Conservation (phyloP, 768 basidiomycete species). For the Auricularia auricula-judae region DNA sequence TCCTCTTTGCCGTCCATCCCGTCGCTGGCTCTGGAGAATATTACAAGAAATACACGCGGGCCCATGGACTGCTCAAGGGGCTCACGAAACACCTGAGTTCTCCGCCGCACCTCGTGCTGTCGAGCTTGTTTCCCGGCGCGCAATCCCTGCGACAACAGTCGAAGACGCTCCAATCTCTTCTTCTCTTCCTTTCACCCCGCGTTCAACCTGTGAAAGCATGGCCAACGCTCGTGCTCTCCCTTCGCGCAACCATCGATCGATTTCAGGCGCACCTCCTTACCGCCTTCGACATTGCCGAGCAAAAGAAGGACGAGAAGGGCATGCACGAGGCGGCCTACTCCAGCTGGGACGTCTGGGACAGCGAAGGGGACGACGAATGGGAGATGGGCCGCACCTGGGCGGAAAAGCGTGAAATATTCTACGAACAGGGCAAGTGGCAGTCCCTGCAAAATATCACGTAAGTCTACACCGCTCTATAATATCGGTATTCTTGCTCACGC, state of each 20-base stretch:
- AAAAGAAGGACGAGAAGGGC: constrained; percentile 50
- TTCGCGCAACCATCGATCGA: constrained; percentile 72
- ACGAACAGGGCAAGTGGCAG: constrained; percentile 71
- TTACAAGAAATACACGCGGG: constrained; percentile 43
- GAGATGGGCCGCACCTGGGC: constrained; percentile 94
- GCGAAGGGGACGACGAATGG: constrained; percentile 45
- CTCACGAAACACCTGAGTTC: constrained; percentile 46
- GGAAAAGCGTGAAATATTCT: constrained; percentile 91
- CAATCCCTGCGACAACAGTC: constrained; percentile 42
- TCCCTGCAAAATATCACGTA: constrained; percentile 75
- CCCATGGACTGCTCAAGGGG: constrained; percentile 51
- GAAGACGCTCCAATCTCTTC: constrained; percentile 58
- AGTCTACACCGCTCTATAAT: constrained; percentile 15
- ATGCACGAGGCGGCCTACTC: constrained; percentile 79
- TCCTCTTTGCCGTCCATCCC: not conserved
- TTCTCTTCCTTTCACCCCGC: constrained; percentile 56
- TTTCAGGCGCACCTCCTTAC: constrained; percentile 82
- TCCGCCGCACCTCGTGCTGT: constrained; percentile 57
- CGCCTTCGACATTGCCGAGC: constrained; percentile 82
- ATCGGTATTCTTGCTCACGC: not conserved
- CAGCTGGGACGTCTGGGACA: constrained; percentile 74
- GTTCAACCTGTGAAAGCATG: constrained; percentile 66
- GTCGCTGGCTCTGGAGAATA: not conserved
- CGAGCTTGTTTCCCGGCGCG: constrained; percentile 35
- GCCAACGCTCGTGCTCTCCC: constrained; percentile 46